These are phyloP conservation scores for Aspergillus kassunensis DNA, from an alignment of 495 filamentous ascomycete genomes.

Conservation along the genomic window DNA sequence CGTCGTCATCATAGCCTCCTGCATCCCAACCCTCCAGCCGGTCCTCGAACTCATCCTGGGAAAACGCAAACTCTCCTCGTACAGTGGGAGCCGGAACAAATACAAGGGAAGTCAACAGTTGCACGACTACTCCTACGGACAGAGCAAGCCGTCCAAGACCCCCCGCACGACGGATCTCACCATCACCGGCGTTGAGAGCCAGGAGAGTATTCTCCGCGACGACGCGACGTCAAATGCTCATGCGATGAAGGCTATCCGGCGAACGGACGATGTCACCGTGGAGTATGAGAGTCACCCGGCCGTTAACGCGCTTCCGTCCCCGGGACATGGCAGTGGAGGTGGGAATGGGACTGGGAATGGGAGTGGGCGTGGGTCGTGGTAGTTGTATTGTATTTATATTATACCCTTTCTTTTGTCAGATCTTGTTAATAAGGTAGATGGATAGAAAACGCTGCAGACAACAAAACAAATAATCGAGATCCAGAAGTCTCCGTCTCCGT, in stretches of 20 bases:
- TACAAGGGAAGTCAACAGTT: constrained; percentile 17
- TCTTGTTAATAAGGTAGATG: not conserved
- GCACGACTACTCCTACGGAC: constrained; percentile 13
- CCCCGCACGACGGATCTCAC: constrained; percentile 17
- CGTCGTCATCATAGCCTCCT: constrained; percentile 39
- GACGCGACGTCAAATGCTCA: not conserved
- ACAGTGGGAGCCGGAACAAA: constrained; percentile 22
- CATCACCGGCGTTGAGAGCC: constrained; percentile 27
- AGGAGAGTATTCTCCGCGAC: constrained; percentile 27
- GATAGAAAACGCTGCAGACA: not conserved
- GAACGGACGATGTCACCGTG: constrained; percentile 30
- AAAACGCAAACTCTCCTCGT: constrained; percentile 25
- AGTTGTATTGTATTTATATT: not conserved
- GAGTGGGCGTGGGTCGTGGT: not conserved
- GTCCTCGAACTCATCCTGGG: constrained; percentile 36
- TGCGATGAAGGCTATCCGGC: constrained; percentile 19
- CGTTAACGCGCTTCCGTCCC: too few relatives aligned
- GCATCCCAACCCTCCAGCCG: constrained; percentile 41
- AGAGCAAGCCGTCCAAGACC: constrained; percentile 14
- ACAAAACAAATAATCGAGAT: not conserved
- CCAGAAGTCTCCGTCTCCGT: too few relatives aligned
- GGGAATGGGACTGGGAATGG: too few relatives aligned
- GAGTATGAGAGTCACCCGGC: constrained; percentile 26
- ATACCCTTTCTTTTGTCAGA: too few relatives aligned
- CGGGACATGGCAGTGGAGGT: too few relatives aligned